Base-by-base conservation (phyloP, 148 eudicot species). In the Cornus kousa region DNA sequence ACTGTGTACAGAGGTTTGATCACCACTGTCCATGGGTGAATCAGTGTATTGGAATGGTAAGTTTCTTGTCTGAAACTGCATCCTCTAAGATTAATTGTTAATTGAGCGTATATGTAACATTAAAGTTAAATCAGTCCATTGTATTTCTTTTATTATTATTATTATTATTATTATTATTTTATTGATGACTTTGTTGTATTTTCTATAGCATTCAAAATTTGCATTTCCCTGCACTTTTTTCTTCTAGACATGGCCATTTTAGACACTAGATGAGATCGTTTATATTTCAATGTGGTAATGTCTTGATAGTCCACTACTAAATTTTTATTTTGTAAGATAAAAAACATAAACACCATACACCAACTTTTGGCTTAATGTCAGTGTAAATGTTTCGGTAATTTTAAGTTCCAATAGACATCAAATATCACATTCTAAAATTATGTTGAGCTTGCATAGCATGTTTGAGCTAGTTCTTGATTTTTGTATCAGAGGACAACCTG, bases 11-110 rank as follows among this genome's bases (percentile, higher is more conserved):
- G 89, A 90, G 86, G 82, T 95, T 95, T 77, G 98, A 95, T 87
- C 98, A 95, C 81, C 98, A 95, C 70, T 95, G 98, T 79, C 98
- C 98, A 43, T 95, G 98, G 98, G 97, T 95, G 39, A 96, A 96
- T 78, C 98, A 95, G 84, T 95, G 98, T 80, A 93, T 95, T 67
- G 98, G 97, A 83, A 84, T 79, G 46, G 97, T 95, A 87, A 87
- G 95, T 86, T 16, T n/a, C 39, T 50, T 12, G 3, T 32, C 7
- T 35, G 37, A 35, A 35, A 35, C 37, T 35, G 3, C 37, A 35
- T 35, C 37, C 37, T 74, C 57, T 9, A 74, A 64, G 17, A 59
- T 32, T 20, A 57, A 16, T 57, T 43, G 16, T 32, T 20, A 57
- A 16, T 57, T 43, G 16, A 68, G 9, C 40, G 14, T 13, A 2